phyloP scores from a whole-genome alignment of 176 grass and related monocot species.

The Miscanthus lutarioriparius region DNA sequence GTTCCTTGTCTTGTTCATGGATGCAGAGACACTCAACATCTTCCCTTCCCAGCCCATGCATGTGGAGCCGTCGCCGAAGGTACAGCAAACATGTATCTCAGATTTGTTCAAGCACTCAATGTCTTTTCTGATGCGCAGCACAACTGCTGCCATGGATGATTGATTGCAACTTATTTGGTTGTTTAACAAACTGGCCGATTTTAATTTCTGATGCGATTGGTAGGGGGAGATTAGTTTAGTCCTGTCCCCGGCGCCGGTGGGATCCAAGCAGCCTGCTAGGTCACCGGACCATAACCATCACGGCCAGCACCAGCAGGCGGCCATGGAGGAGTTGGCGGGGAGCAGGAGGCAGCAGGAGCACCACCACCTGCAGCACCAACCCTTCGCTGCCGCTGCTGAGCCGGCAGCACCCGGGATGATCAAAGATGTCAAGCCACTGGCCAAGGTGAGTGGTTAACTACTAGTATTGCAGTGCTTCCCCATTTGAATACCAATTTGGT shows the following conservation, averaged over 20 bases:
- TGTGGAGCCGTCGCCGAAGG: slow-evolving; percentile 67
- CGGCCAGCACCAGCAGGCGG: slow-evolving; percentile 37
- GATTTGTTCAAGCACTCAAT: slow-evolving; percentile 22
- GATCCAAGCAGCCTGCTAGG: slow-evolving; percentile 58
- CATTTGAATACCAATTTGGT: neutral
- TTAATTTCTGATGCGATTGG: slow-evolving; percentile 7
- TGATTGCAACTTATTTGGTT: neutral
- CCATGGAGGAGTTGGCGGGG: slow-evolving; percentile 59
- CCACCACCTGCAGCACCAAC: slow-evolving; percentile 53
- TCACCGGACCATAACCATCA: slow-evolving; percentile 36
- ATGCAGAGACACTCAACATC: slow-evolving; percentile 99
- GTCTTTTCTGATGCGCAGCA: neutral
- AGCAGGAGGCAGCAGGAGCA: slow-evolving; percentile 54
- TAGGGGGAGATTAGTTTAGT: slow-evolving; percentile 79
- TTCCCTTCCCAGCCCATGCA: slow-evolving; percentile 99
- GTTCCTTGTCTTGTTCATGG: slow-evolving; percentile 53
- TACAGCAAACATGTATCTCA: slow-evolving; percentile 26
- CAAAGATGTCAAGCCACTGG: slow-evolving; percentile 63
- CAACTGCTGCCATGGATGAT: neutral
- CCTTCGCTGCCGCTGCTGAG: slow-evolving; percentile 43
- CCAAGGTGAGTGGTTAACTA: slow-evolving; percentile 55
- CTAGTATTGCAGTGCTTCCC: neutral
- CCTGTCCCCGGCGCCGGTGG: slow-evolving; percentile 62
- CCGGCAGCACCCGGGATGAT: slow-evolving; percentile 32
- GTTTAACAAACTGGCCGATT: neutral